phyloP scores from a whole-genome alignment of 495 filamentous ascomycete genomes.

The Aspergillus taichungensis region DNA sequence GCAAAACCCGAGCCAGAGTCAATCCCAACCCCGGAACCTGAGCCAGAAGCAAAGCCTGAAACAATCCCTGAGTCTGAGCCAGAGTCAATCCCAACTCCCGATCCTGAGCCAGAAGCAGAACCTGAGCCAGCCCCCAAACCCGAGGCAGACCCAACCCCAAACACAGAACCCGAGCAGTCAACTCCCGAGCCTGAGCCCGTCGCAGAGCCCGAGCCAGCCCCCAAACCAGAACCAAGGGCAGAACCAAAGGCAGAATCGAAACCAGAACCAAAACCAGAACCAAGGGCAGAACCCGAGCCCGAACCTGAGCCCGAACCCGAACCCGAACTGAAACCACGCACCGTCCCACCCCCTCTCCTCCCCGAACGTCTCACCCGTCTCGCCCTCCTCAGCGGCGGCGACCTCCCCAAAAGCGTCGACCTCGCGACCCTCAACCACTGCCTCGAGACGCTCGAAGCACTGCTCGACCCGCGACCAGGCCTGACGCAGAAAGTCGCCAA shows the following conservation, averaged over 20 bases:
- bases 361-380: constrained; percentile 21
- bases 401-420: constrained; percentile 4
- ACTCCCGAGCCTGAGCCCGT: too few relatives aligned
- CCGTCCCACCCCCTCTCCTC: constrained; percentile 2
- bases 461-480: constrained; percentile 20
- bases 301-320: constrained; percentile 1
- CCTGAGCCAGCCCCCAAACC: too few relatives aligned
- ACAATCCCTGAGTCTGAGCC: too few relatives aligned
- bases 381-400: constrained; percentile 12
- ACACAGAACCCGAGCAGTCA: too few relatives aligned
- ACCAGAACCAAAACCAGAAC: background rate
- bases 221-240: too few relatives aligned
- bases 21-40: too few relatives aligned
- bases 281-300: background rate
- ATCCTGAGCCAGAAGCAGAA: too few relatives aligned
- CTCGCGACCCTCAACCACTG: constrained; percentile 17
- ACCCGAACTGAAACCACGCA: background rate
- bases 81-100: too few relatives aligned
- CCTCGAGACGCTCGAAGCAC: constrained; percentile 23
- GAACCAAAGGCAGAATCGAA: background rate
- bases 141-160: too few relatives aligned
- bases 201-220: too few relatives aligned
- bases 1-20: too few relatives aligned
- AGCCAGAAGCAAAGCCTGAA: too few relatives aligned
- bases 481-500: constrained; percentile 12